Evolutionary conservation across 148 eudicot genomes (phyloP).

Genomic region (Camellia granthamiana): DNA sequence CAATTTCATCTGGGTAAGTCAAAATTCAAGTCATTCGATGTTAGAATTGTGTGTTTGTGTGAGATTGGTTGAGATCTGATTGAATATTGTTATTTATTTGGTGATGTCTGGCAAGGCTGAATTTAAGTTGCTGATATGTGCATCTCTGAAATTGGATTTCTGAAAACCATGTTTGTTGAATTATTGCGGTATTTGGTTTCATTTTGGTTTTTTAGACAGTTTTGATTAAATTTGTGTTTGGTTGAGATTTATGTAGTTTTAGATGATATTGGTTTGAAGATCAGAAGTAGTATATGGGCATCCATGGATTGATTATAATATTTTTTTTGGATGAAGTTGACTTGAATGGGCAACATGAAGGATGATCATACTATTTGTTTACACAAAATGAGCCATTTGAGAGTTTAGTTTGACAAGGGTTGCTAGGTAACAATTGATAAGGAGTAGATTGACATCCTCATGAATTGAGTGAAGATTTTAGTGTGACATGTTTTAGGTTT

Average conservation of each 20-base stretch:
- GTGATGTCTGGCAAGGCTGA: neutral
- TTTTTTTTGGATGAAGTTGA: neutral
- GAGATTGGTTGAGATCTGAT: neutral
- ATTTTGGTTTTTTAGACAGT: neutral
- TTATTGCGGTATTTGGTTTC: neutral
- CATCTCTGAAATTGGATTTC: neutral
- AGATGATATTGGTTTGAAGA: neutral
- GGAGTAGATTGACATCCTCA: neutral
- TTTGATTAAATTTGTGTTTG: neutral
- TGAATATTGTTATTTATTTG: neutral
- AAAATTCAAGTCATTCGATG: neutral
- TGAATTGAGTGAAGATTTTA: neutral
- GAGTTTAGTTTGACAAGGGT: neutral
- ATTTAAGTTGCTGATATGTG: neutral
- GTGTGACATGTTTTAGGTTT: neutral
- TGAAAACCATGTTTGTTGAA: neutral
- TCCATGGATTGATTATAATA: neutral
- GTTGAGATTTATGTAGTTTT: neutral
- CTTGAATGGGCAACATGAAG: neutral
- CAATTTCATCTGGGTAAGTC: slow-evolving; percentile 85
- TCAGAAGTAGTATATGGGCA: neutral
- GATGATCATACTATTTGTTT: neutral
- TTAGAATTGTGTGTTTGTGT: neutral
- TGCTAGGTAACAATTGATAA: neutral
- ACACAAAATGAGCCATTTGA: neutral